A percentile compares a stretch with the other conserved stretches of the same genome.
Conservation (phyloP, 2,329 filamentous ascomycete species). For the Metarhizium anisopliae region DNA sequence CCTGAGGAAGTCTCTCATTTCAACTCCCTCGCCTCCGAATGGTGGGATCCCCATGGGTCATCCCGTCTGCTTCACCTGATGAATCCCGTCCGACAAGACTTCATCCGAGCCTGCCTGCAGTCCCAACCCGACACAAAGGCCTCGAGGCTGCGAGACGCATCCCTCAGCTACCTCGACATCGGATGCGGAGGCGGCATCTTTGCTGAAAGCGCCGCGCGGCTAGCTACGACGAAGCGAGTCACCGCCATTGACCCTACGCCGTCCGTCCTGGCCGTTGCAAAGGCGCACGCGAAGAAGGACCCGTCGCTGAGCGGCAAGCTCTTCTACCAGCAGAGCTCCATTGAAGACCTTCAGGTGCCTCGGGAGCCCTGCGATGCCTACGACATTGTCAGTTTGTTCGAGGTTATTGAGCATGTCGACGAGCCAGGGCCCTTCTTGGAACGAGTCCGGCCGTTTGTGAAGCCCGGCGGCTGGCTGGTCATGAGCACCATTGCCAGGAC, state of each 20-base stretch:
- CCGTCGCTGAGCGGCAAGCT: slow-evolving; percentile 57
- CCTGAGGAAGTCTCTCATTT: slow-evolving; percentile 89
- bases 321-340: slow-evolving; percentile 63
- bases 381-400: slow-evolving; percentile 82
- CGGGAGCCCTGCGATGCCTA: slow-evolving; percentile 37
- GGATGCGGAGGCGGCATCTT: slow-evolving; percentile 97
- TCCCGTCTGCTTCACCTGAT: slow-evolving; percentile 91
- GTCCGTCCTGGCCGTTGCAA: slow-evolving; percentile 66
- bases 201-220: slow-evolving; percentile 72
- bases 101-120: slow-evolving; percentile 64
- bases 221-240: slow-evolving; percentile 53
- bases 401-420: slow-evolving; percentile 90
- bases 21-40: slow-evolving; percentile 81
- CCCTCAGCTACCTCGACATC: slow-evolving; percentile 72
- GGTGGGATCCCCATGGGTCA: slow-evolving; percentile 95
- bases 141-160: slow-evolving; percentile 16
- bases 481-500: slow-evolving; percentile 88
- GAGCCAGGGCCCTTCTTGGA: slow-evolving; percentile 66
- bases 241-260: slow-evolving; percentile 72
- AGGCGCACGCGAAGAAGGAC: slow-evolving; percentile 65
- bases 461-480: slow-evolving; percentile 86
- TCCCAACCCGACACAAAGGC: slow-evolving; percentile 35
- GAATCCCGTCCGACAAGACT: slow-evolving; percentile 94
- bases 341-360: slow-evolving; percentile 57
- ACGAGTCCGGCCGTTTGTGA: slow-evolving; percentile 64